Evolutionary conservation across 1,284 basidiomycete genomes (phyloP), one percentile per base, ranked within the genome.

Genomic region (Salmacisia buchloeana): DNA sequence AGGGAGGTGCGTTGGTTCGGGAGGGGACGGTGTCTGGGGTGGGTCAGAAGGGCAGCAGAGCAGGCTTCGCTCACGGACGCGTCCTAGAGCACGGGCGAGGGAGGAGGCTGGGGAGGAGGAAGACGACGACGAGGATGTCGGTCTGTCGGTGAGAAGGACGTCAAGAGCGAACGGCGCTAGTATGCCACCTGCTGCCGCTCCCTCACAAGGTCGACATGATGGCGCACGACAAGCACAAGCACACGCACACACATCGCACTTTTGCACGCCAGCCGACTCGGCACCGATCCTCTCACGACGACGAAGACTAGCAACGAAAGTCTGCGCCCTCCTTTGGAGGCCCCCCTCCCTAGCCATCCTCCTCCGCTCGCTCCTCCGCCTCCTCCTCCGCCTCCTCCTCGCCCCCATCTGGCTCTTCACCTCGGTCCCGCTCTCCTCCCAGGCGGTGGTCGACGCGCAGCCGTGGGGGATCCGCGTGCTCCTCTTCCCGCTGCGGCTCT

Each of bases 401-500:
- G 13, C 27, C 4, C 43, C 58, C 25, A 43, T 43, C 31, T 46
- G 43, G 43, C 23, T 38, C 31, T 31, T 59, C 10, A 59, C 38
- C 58, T 59, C 58, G 23, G 34, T 46, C 18, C 43, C 38, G 27
- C 49, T 33, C 29, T 33, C 49, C 6, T 33, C 25, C 9, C 29
- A 31, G 7, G 27, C 49, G 7, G 27, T 33, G 7, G 49, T 54
- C 49, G 49, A 54, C 29, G 49, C 27, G 29, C 49, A 54, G 31
- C 49, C 49, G 3, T 54, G 49, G 49, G 49, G 49, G 29, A 29
- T 58, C 18, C 54, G 31, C 15, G 25, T 76, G 3, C 61, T 79
- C 1, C 58, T 79, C 27, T 70, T 72, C 57, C 69, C 74, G 1
- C 64, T 79, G n/a, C 71, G 77, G 10, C 62, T 79, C 6, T 72